These are phyloP conservation scores for Saturnispora sanitii DNA, from an alignment of 805 yeast species.

Conservation along the genomic window DNA sequence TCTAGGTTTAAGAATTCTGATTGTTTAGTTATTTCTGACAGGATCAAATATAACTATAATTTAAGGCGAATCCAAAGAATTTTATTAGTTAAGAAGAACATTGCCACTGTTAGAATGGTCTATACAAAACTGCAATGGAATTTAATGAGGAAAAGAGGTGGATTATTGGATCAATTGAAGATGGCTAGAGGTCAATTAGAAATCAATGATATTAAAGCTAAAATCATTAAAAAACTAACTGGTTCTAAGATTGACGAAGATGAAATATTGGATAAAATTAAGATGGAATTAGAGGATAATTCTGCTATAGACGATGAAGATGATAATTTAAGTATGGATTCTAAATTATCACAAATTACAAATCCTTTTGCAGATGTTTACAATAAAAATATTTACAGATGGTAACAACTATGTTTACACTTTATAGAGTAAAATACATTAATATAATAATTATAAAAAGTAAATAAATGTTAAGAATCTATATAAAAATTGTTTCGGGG, in stretches of 20 bases:
- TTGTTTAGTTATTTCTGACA: slow-evolving; percentile 65
- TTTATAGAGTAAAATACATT: too few species aligned
- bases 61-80: slow-evolving; percentile 46
- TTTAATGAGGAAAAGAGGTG: slow-evolving; percentile 7
- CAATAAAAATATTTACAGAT: slow-evolving; percentile 1
- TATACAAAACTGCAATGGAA: slow-evolving; percentile 38
- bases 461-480: neutral
- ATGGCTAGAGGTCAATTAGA: slow-evolving; percentile 2
- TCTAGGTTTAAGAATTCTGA: slow-evolving; percentile 66
- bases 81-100: slow-evolving; percentile 32
- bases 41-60: slow-evolving; percentile 50
- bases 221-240: slow-evolving; percentile 2
- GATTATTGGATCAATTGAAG: slow-evolving; percentile 6
- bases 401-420: too few species aligned
- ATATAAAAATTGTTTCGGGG: too few species aligned
- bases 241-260: slow-evolving; percentile 8
- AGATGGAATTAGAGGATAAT: slow-evolving; percentile 1
- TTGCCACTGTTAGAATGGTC: slow-evolving; percentile 39
- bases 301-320: neutral
- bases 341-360: slow-evolving; percentile 17
- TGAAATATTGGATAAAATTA: slow-evolving; percentile 10
- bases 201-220: slow-evolving; percentile 1
- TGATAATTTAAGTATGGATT: slow-evolving; percentile 17
- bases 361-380: slow-evolving; percentile 23
- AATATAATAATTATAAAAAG: neutral